Evolutionary conservation across 192 early-diverging fungal species (phyloP), one percentile per base, ranked within the genome.

Genomic region (Diversispora eburnea): DNA sequence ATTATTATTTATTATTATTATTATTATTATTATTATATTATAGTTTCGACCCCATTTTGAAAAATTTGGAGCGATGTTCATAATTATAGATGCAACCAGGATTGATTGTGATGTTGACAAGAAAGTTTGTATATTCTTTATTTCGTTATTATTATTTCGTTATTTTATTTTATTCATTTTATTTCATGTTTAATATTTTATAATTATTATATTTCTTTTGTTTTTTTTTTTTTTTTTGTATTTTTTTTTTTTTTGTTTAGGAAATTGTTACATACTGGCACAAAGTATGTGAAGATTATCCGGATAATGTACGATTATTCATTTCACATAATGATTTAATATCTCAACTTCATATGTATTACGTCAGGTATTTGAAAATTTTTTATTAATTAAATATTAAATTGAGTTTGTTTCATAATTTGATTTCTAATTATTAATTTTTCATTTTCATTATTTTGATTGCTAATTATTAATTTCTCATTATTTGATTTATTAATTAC

Each of bases 201-300:
- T n/a, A n/a, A n/a, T n/a, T n/a, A n/a, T n/a, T n/a, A n/a, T n/a
- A n/a, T n/a, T n/a, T n/a, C n/a, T n/a, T n/a, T n/a, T n/a, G n/a
- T n/a, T n/a, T n/a, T n/a, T n/a, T n/a, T n/a, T n/a, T n/a, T n/a
- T n/a, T n/a, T n/a, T 7, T 45, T 64, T 3, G 42, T 13, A 64
- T n/a, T 43, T 17, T 64, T 64, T 3, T 64, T 70, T 42, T 3
- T 41, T 17, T 49, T 39, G 1, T 3, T 55, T 45, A 71, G 69
- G 69, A 71, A 58, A 59, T 71, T 20, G 46, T 71, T 47, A 71
- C 20, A 5, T 71, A 59, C n/a, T 71, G 69, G 69, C n/a, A 71
- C 22, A 19, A 20, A 6, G 69, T 71, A 13, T 71, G 69, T 25
- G 56, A 59, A 45, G 57, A 56, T 20, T 71, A 20, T 13, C 56